Percentiles rank a stretch among this genome's conserved stretches.
These are phyloP conservation scores for Nitzschia sp. DNA, from an alignment of 108 stramenopile genomes.

Conservation along the genomic window DNA sequence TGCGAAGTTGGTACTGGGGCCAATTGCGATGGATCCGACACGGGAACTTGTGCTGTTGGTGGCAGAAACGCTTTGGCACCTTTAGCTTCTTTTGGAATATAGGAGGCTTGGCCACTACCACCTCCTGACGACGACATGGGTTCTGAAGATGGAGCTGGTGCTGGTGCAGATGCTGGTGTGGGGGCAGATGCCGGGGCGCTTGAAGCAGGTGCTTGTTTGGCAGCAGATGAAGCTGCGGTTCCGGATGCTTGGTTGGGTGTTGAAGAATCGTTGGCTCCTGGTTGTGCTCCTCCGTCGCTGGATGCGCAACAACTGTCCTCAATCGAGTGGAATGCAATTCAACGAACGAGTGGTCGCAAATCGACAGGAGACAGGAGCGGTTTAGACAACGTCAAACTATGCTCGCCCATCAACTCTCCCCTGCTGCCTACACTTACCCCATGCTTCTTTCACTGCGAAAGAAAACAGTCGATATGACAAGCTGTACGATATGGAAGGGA, in stretches of 20 bases:
- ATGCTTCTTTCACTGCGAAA: too few species aligned
- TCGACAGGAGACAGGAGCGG: too few species aligned
- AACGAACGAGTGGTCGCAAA: too few species aligned
- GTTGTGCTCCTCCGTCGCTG: not conserved
- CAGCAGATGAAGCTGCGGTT: not conserved
- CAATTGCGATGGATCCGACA: not conserved
- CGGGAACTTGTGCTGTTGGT: not conserved
- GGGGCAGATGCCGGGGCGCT: not conserved
- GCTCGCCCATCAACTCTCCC: too few species aligned
- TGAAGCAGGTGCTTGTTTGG: not conserved
- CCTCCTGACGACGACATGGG: constrained; percentile 6
- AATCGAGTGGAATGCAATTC: too few species aligned
- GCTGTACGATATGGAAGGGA: too few species aligned
- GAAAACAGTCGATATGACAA: too few species aligned
- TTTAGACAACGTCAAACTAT: too few species aligned
- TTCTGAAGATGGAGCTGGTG: not conserved
- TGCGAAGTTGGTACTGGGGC: constrained; percentile 31
- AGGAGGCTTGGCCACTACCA: constrained; percentile 9
- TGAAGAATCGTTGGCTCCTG: not conserved
- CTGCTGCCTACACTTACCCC: too few species aligned
- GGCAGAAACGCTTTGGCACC: constrained; percentile 21
- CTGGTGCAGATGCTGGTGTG: constrained; percentile 7
- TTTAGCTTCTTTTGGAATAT: constrained; percentile 18
- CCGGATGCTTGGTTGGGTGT: not conserved
- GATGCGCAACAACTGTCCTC: constrained; percentile 17